Base-by-base conservation (phyloP, 306 rosid species). In the Begonia masoniana region DNA sequence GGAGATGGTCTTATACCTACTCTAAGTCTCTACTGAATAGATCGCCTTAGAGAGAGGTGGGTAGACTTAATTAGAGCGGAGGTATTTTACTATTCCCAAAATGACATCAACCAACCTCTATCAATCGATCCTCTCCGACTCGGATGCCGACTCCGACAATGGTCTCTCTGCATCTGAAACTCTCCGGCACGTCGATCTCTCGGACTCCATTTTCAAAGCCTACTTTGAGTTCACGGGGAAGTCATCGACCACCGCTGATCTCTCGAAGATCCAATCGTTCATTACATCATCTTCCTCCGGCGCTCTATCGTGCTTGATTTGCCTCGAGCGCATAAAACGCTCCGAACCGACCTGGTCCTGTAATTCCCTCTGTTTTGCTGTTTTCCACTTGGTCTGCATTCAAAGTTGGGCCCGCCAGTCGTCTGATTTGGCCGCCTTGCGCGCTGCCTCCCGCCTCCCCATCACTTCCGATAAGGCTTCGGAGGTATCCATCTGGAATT, bases 291-390 rank as follows among this genome's bases (percentile, higher is more conserved):
- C 97, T 46, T 85, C 97, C 67, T 77, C 96, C 72, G 97, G 97
- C 56, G 97, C 97, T 0, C 78, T 85, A 1, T 85, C 96, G 0
- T 91, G 97, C 67, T 58, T 91, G 62, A 91, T 91, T 12, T 91
- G 97, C 73, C 94, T 91, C 45, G 97, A 91, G 41, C 95, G 96
- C 45, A 85, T 91, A 79, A 72, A 76, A 39, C 85, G 62, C 57
- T 58, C 79, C 45, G 88, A 91, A 10, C 96, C 92, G 24, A 83
- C 96, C 1, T 91, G 97, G 97, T 85, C 97, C 47, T 91, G 97
- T 73, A 45, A 69, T 61, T 78, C 96, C 23, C 81, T 91, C 61
- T 91, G 96, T 79, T 91, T 68, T 75, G 79, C 94, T 50, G 83
- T 85, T 58, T 85, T 91, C 76, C 97, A 91, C 68, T 95, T 91